A percentile compares a stretch with the other conserved stretches of the same genome.
Evolutionary conservation across 2,329 filamentous ascomycete genomes (phyloP).

Genomic region (Pyrenochaeta sp.): DNA sequence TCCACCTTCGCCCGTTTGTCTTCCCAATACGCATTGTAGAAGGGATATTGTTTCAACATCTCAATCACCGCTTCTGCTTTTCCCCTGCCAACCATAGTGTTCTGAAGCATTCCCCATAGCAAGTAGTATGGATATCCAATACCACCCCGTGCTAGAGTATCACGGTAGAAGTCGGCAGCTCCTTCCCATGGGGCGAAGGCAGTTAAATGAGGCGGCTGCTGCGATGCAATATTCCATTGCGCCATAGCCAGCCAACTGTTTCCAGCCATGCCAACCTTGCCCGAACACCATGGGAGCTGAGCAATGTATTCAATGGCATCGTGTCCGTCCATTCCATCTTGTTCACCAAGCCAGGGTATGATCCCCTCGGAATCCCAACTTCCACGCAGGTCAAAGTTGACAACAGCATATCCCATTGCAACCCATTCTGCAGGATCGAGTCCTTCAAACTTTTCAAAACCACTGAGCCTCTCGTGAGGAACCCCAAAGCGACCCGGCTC

Average conservation of each 20-base stretch:
- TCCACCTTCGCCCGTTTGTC: conserved; percentile 17
- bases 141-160: conserved; percentile 13
- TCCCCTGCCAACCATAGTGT: background rate
- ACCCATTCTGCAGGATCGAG: conserved; percentile 49
- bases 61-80: conserved; percentile 1
- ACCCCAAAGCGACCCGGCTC: too few relatives aligned
- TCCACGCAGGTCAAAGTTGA: conserved; percentile 37
- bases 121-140: background rate
- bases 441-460: conserved; percentile 52
- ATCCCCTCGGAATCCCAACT: conserved; percentile 40
- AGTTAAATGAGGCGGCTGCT: conserved; percentile 51
- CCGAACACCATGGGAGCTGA: conserved; percentile 55
- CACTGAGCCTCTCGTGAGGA: background rate
- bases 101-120: background rate
- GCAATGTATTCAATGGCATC: conserved; percentile 36
- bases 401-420: conserved; percentile 38
- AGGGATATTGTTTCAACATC: conserved; percentile 4
- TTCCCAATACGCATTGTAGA: conserved; percentile 11
- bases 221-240: conserved; percentile 55
- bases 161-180: conserved; percentile 29
- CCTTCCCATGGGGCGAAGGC: conserved; percentile 59
- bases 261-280: conserved; percentile 53
- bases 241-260: conserved; percentile 53
- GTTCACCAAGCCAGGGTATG: background rate
- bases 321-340: conserved; percentile 4